These are phyloP conservation scores for Laburnicola sp. DNA, from an alignment of 2,329 filamentous ascomycete genomes.

Conservation along the genomic window DNA sequence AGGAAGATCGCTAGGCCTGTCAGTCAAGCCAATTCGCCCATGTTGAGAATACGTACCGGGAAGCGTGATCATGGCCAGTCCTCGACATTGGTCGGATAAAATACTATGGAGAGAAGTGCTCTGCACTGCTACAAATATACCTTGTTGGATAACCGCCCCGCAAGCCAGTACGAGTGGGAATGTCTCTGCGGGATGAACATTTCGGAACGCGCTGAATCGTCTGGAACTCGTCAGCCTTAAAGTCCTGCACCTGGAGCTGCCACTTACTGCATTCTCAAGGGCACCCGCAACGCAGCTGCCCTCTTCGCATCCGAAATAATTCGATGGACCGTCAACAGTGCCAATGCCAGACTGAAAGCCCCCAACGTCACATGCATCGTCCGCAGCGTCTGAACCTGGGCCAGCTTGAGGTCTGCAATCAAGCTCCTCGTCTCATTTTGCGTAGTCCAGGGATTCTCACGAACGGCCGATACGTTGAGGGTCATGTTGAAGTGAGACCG, in stretches of 20 bases:
- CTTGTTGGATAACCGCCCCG: constrained; percentile 43
- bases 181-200: constrained; percentile 46
- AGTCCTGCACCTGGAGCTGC: neutral
- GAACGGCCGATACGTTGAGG: constrained; percentile 37
- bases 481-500: constrained; percentile 46
- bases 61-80: constrained; percentile 43
- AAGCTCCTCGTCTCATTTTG: constrained; percentile 35
- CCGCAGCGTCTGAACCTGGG: constrained; percentile 44
- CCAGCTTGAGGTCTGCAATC: constrained; percentile 42
- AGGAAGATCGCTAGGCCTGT: constrained; percentile 63
- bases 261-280: constrained; percentile 40
- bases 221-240: constrained; percentile 27
- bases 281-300: constrained; percentile 37
- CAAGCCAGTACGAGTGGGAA: constrained; percentile 47
- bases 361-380: constrained; percentile 47
- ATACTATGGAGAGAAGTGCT: constrained; percentile 43
- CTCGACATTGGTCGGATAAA: constrained; percentile 41
- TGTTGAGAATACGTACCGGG: constrained; percentile 36
- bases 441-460: constrained; percentile 34
- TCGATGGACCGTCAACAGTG: constrained; percentile 40
- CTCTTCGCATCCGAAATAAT: constrained; percentile 45
- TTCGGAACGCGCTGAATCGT: constrained; percentile 41
- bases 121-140: constrained; percentile 46
- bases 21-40: constrained; percentile 12
- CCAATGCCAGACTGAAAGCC: constrained; percentile 43